Evolutionary conservation across 306 rosid genomes (phyloP).

Genomic region (Dryas octopetala): DNA sequence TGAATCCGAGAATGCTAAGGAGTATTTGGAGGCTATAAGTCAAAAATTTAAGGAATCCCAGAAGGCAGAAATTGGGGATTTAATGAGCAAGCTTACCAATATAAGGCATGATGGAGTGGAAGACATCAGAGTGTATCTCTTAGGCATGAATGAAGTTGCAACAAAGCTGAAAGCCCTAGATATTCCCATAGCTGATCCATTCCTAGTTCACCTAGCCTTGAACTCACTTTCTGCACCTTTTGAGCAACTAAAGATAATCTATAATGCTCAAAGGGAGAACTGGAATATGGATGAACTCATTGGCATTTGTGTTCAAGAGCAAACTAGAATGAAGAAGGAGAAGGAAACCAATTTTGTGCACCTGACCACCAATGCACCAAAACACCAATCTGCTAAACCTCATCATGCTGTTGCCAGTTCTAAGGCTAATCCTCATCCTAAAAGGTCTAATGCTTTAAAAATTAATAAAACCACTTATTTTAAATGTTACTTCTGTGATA

Average conservation of each 20-base stretch:
- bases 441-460: no score
- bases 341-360: no score
- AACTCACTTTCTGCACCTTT: no score
- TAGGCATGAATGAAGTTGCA: background rate
- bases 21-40: background rate
- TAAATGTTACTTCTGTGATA: no score
- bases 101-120: background rate
- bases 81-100: background rate
- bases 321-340: background rate
- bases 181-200: background rate
- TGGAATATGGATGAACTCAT: background rate
- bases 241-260: no score
- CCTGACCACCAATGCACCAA: no score
- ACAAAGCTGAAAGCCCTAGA: background rate
- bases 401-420: no score
- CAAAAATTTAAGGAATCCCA: conserved; percentile 3
- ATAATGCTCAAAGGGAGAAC: no score
- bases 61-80: background rate
- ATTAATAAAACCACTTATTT: no score
- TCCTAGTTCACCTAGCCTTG: background rate
- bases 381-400: no score
- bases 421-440: no score
- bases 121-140: no score
- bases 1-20: background rate
- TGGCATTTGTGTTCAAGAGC: background rate